phyloP scores from a whole-genome alignment of 2,329 filamentous ascomycete genomes.

The Juglanconis juglandina region DNA sequence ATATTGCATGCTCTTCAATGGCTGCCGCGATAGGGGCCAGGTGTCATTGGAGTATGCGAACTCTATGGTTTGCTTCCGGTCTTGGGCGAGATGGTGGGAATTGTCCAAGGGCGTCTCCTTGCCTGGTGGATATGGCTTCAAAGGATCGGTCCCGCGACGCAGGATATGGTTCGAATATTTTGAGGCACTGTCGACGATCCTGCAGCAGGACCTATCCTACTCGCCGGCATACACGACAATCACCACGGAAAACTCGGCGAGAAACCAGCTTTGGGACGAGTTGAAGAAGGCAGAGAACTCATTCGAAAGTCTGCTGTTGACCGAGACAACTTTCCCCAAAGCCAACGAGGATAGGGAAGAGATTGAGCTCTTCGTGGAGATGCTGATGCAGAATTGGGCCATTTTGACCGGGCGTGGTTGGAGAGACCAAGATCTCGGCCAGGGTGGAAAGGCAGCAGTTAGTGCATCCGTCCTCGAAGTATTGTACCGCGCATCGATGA shows the following conservation, averaged over 20 bases:
- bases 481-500: constrained; percentile 84
- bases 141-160: constrained; percentile 58
- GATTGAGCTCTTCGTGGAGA: constrained; percentile 77
- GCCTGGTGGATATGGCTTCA: constrained; percentile 55
- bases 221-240: constrained; percentile 44
- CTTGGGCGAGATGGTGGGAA: constrained; percentile 71
- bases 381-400: constrained; percentile 81
- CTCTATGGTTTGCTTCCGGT: constrained; percentile 55
- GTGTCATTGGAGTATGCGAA: constrained; percentile 49
- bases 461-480: constrained; percentile 79
- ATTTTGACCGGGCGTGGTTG: constrained; percentile 76
- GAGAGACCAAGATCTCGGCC: constrained; percentile 76
- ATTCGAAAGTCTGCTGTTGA: constrained; percentile 76
- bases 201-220: constrained; percentile 64
- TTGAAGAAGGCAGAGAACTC: constrained; percentile 73
- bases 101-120: constrained; percentile 40
- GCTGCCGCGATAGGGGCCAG: constrained; percentile 51
- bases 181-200: constrained; percentile 68
- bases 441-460: constrained; percentile 72
- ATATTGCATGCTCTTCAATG: constrained; percentile 66
- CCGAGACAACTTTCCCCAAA: constrained; percentile 78
- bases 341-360: constrained; percentile 75
- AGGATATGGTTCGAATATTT: constrained; percentile 86
- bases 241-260: constrained; percentile 49
- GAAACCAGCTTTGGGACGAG: constrained; percentile 68